Evolutionary conservation across 2,329 filamentous ascomycete species (phyloP).

Genomic region (Ophiostoma quercus): DNA sequence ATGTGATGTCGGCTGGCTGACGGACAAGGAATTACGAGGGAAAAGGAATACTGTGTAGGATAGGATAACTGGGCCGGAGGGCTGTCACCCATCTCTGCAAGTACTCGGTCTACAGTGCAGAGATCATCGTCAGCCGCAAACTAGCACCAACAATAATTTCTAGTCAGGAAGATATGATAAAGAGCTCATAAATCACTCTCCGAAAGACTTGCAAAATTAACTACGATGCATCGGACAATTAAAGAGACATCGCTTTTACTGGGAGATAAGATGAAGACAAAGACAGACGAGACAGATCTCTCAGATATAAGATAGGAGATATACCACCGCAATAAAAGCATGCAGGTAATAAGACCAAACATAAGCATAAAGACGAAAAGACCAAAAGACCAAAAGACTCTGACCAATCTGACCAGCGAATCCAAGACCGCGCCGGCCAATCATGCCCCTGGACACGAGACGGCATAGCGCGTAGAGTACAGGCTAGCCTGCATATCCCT

Average conservation of each 20-base stretch:
- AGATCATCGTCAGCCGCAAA: conserved; percentile 6
- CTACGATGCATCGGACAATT: no score
- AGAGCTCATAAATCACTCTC: not conserved
- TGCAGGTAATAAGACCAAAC: not conserved
- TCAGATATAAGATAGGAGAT: not conserved
- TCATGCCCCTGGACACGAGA: not conserved
- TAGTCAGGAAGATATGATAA: not conserved
- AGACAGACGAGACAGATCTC: no score
- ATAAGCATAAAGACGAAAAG: not conserved
- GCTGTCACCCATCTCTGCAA: not conserved
- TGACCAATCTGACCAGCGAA: no score
- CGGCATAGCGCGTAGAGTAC: conserved; percentile 2
- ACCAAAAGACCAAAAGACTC: no score
- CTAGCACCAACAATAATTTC: not conserved
- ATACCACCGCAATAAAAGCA: not conserved
- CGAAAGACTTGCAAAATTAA: no score
- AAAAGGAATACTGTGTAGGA: no score
- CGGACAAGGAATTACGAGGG: not conserved
- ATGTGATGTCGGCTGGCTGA: not conserved
- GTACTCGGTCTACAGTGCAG: not conserved
- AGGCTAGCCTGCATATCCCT: not conserved
- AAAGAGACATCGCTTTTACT: no score
- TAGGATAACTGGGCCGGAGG: not conserved
- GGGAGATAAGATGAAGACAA: no score
- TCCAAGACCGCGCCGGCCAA: not conserved